A percentile compares a stretch with the other conserved stretches of the same genome.
Conservation (phyloP, 768 basidiomycete genomes). For the Suillus fuscotomentosus region DNA sequence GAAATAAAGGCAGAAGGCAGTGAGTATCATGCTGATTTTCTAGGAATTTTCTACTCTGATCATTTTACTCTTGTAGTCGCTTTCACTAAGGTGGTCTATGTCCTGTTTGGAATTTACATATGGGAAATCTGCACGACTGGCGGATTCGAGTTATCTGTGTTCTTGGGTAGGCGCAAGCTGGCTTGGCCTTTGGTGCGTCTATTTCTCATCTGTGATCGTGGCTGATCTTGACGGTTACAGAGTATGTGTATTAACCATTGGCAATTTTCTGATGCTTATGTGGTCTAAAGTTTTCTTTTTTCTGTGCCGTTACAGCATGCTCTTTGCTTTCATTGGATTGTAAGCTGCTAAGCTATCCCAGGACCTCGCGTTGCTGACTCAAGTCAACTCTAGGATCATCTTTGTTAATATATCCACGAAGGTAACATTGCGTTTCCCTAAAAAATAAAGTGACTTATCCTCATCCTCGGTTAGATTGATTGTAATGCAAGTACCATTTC, state of each 20-base stretch:
- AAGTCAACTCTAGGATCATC: conserved; percentile 43
- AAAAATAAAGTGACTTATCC: conserved; percentile 3
- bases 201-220: not conserved
- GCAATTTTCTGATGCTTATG: not conserved
- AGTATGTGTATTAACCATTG: conserved; percentile 3
- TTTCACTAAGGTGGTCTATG: conserved; percentile 59
- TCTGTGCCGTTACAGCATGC: conserved; percentile 68
- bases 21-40: conserved; percentile 12
- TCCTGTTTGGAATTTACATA: conserved; percentile 62
- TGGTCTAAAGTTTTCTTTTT: conserved; percentile 56
- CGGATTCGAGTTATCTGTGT: conserved; percentile 66
- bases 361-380: not conserved
- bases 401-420: conserved; percentile 50
- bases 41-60: conserved; percentile 1
- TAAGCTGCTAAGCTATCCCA: conserved; percentile 29
- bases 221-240: not conserved
- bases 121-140: conserved; percentile 68
- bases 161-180: conserved; percentile 55
- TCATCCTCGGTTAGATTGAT: conserved; percentile 42
- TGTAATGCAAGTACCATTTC: conserved; percentile 45
- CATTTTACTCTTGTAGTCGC: conserved; percentile 37
- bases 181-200: conserved; percentile 67
- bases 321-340: conserved; percentile 66
- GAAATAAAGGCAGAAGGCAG: conserved; percentile 22
- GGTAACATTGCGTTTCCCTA: conserved; percentile 28